These are phyloP conservation scores for Epicoccum nigrum DNA, from an alignment of 2,329 filamentous ascomycete species.

Conservation along the genomic window DNA sequence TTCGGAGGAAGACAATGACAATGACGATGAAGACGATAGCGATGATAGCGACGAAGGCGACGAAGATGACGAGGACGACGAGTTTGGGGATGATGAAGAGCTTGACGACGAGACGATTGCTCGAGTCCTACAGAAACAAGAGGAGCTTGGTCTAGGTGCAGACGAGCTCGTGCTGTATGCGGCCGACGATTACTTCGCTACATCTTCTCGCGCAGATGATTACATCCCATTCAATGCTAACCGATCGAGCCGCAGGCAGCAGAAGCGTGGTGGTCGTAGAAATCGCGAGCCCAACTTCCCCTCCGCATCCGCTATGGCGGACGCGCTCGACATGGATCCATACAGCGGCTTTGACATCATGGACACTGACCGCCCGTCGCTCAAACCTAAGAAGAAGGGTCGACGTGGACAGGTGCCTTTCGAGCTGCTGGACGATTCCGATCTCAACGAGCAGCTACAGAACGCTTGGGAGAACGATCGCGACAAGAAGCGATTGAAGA, in stretches of 20 bases:
- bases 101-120: conserved; percentile 68
- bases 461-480: conserved; percentile 54
- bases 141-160: conserved; percentile 66
- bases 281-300: conserved; percentile 52
- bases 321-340: conserved; percentile 63
- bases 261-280: conserved; percentile 19
- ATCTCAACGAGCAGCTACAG: conserved; percentile 50
- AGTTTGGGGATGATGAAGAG: conserved; percentile 50
- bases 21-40: conserved; percentile 42
- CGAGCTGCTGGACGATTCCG: conserved; percentile 51
- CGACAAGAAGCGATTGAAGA: conserved; percentile 54
- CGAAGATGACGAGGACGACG: conserved; percentile 49
- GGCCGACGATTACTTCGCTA: conserved; percentile 51
- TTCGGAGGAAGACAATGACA: conserved; percentile 5
- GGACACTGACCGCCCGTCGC: conserved; percentile 76
- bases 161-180: conserved; percentile 65
- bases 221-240: conserved; percentile 25
- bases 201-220: conserved; percentile 24
- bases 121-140: conserved; percentile 64
- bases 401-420: conserved; percentile 60
- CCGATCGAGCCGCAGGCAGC: conserved; percentile 36
- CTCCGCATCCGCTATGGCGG: conserved; percentile 62
- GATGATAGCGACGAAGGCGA: conserved; percentile 48
- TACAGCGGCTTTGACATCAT: conserved; percentile 81
- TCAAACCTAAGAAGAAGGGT: conserved; percentile 70